These are phyloP conservation scores for Lentinus tigrinus DNA, from an alignment of 768 basidiomycete genomes.

Conservation along the genomic window DNA sequence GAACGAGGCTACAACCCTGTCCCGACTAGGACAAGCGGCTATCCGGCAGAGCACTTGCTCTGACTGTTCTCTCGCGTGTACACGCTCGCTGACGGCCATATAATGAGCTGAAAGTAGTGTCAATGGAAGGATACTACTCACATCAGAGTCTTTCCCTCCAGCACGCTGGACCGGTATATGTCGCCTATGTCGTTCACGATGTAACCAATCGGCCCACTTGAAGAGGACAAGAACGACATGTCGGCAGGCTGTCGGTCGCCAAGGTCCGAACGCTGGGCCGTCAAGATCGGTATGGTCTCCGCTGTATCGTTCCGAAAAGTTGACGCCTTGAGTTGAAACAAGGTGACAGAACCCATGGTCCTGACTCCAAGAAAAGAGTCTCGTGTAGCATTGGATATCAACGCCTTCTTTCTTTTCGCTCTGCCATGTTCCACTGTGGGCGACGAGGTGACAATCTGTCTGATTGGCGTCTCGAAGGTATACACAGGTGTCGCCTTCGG, in stretches of 20 bases:
- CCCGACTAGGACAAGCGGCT: constrained; percentile 32
- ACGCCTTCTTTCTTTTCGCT: constrained; percentile 1
- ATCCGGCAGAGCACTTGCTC: constrained; percentile 54
- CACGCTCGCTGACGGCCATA: constrained; percentile 1
- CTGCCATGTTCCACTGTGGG: constrained; percentile 19
- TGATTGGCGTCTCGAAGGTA: constrained; percentile 66
- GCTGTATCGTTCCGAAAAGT: background rate
- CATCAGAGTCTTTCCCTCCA: constrained; percentile 39
- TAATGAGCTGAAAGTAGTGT: background rate
- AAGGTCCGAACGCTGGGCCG: constrained; percentile 13
- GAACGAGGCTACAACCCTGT: constrained; percentile 49
- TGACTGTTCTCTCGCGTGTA: background rate
- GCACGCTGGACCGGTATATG: constrained; percentile 47
- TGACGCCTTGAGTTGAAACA: constrained; percentile 7
- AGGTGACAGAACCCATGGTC: constrained; percentile 13
- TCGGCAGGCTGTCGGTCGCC: constrained; percentile 20
- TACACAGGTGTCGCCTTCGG: constrained; percentile 42
- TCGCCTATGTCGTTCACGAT: constrained; percentile 51
- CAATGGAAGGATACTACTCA: constrained; percentile 28
- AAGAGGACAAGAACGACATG: constrained; percentile 5
- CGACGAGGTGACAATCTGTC: constrained; percentile 44
- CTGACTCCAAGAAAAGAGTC: constrained; percentile 16
- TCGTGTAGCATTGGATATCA: too few relatives aligned
- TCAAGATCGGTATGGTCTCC: constrained; percentile 5
- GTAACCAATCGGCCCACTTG: constrained; percentile 23